Evolutionary conservation across 1,284 basidiomycete genomes (phyloP), one percentile per base, ranked within the genome.

Genomic region (Bjerkandera adusta): DNA sequence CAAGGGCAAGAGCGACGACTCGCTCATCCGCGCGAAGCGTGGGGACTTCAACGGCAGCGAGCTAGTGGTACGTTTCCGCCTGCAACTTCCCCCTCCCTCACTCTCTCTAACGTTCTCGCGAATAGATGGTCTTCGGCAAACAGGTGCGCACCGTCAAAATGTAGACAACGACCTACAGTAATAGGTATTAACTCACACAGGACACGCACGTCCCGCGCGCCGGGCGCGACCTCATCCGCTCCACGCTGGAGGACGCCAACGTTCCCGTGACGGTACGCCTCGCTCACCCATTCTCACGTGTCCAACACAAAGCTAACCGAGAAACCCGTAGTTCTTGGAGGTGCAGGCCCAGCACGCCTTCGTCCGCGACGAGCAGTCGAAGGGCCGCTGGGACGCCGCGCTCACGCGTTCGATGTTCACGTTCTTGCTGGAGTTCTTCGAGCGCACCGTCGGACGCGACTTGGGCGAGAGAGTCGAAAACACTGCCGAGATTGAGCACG

Each of bases 311-410:
- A 10, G 27, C n/a, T 30, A 8, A n/a, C 27, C 18, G 35, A 10
- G 35, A n/a, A 10, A 36, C 11, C 20, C 49, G 21, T 63, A 96
- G 90, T 92, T 94, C 61, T 69, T 94, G 48, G 92, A 95, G 61
- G 90, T 94, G 6, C 92, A 94, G 66, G 93, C 92, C 0, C 92
- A 95, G 59, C 93, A 96, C 58, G 93, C 93, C 3, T 97, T 96
- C 67, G 86, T 96, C 57, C 83, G 93, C 5, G 93, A 96, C 64
- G 89, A 93, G 59, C 77, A 79, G 3, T 92, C 88, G 29, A 96
- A 96, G 64, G 92, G 91, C 1, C 79, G 93, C 43, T 97, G 92
- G 90, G 93, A 97, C 61, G 91, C 92, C 7, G 92, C 92, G 0
- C 70, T 96, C 40, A 89, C 91, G 0, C 75, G 83, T 36, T 85